phyloP scores from a whole-genome alignment of 1,284 basidiomycete genomes.

The Heterobasidion occidentale region DNA sequence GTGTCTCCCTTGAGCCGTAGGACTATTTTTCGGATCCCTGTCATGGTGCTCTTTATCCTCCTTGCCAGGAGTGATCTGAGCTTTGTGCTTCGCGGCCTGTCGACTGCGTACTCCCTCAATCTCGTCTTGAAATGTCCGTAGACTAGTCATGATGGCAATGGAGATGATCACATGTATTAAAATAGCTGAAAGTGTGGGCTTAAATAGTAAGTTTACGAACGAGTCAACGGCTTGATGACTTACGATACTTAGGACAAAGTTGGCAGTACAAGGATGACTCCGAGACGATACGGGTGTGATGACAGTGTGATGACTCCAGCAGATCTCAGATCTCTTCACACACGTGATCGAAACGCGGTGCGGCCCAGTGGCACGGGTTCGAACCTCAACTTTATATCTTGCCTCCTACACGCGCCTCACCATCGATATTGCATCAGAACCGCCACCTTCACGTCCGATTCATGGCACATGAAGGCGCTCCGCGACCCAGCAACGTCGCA shows the following conservation, averaged over 20 bases:
- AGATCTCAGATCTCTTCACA: too few species aligned
- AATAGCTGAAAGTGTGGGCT: neutral
- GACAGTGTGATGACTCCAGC: too few species aligned
- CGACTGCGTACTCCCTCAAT: constrained; percentile 66
- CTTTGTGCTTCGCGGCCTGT: constrained; percentile 54
- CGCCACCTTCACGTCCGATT: neutral
- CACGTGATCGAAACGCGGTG: too few species aligned
- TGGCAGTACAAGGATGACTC: too few species aligned
- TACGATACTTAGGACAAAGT: too few species aligned
- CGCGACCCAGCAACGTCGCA: neutral
- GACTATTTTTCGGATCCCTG: constrained; percentile 19
- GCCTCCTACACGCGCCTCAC: too few species aligned
- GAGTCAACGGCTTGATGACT: neutral
- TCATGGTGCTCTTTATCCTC: constrained; percentile 20
- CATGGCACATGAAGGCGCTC: neutral
- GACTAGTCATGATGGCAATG: constrained; percentile 41
- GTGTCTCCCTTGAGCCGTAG: too few species aligned
- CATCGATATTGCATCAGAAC: neutral
- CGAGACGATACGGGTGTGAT: too few species aligned
- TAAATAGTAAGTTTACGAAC: neutral
- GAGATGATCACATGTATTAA: neutral
- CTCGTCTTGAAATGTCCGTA: constrained; percentile 66
- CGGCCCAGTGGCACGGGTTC: too few species aligned
- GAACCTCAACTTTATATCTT: too few species aligned
- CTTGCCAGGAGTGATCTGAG: constrained; percentile 22